Conservation (phyloP, 148 eudicot species). For the Nyssa sinensis region DNA sequence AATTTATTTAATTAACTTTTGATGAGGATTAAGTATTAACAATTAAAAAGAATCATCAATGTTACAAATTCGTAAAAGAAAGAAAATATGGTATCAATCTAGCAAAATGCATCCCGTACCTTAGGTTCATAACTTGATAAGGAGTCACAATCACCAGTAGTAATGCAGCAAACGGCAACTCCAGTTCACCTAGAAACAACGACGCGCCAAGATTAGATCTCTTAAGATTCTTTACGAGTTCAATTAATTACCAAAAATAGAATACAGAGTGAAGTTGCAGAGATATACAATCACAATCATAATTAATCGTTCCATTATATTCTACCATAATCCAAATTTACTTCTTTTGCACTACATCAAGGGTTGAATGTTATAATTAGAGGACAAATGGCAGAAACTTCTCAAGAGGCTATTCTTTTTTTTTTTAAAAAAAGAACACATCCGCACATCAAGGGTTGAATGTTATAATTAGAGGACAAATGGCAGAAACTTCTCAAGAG, state of each 20-base stretch:
- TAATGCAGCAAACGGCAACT: constrained; percentile 69
- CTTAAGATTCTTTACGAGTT: background rate
- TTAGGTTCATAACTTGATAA: constrained; percentile 62
- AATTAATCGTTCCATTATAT: background rate
- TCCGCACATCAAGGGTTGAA: no score
- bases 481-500: constrained; percentile 3
- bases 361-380: background rate
- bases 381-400: background rate
- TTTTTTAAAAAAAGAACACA: background rate
- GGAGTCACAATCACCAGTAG: constrained; percentile 79
- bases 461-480: background rate
- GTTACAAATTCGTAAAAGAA: background rate
- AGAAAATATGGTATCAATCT: background rate
- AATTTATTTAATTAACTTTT: no score
- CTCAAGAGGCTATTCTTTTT: no score
- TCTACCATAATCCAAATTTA: background rate
- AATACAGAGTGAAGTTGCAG: background rate
- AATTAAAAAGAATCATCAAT: constrained; percentile 2
- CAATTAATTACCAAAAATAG: background rate
- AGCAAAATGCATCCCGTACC: constrained; percentile 33
- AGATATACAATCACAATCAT: background rate
- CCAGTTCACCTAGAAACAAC: constrained; percentile 67
- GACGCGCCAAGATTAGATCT: constrained; percentile 5
- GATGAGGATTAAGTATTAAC: no score
- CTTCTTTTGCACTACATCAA: background rate